A percentile compares a stretch with the other conserved stretches of the same genome.
These are phyloP conservation scores for Neurospora sp. DNA, from an alignment of 2,329 filamentous ascomycete genomes.

Conservation along the genomic window DNA sequence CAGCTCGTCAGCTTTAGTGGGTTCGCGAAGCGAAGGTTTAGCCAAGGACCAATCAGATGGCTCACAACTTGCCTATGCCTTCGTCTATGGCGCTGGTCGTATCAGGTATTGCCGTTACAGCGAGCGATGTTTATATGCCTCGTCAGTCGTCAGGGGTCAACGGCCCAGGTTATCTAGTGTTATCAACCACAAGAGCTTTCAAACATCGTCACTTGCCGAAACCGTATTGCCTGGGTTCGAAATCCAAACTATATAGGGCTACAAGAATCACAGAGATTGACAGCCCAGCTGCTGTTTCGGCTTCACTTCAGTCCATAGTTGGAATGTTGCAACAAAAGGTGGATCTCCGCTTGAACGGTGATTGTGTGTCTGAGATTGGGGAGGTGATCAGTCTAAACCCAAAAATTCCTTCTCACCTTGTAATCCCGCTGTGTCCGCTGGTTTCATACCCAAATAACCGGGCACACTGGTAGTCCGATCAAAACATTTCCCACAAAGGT, in stretches of 20 bases:
- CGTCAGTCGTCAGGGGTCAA: not conserved
- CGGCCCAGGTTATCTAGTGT: not conserved
- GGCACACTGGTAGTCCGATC: not conserved
- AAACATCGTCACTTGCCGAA: not conserved
- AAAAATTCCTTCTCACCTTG: not conserved
- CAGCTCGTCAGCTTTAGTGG: not conserved
- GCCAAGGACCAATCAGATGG: not conserved
- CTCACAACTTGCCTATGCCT: not conserved
- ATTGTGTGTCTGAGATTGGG: not conserved
- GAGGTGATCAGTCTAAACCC: not conserved
- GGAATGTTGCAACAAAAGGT: not conserved
- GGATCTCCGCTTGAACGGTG: not conserved
- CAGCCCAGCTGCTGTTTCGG: not conserved
- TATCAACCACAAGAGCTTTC: not conserved
- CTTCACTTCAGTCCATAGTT: not conserved
- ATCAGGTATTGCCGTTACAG: not conserved
- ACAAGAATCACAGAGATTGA: not conserved
- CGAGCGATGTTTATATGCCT: not conserved
- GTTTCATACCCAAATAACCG: not conserved
- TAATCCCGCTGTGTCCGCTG: not conserved
- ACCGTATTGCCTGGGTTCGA: not conserved
- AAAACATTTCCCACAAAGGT: constrained; percentile 52
- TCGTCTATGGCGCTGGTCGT: not conserved
- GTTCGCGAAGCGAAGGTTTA: not conserved
- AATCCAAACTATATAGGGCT: not conserved